Evolutionary conservation across 164 flowering plant genomes (phyloP), one percentile per base, ranked within the genome.

Genomic region (Vitis rotundifolia): DNA sequence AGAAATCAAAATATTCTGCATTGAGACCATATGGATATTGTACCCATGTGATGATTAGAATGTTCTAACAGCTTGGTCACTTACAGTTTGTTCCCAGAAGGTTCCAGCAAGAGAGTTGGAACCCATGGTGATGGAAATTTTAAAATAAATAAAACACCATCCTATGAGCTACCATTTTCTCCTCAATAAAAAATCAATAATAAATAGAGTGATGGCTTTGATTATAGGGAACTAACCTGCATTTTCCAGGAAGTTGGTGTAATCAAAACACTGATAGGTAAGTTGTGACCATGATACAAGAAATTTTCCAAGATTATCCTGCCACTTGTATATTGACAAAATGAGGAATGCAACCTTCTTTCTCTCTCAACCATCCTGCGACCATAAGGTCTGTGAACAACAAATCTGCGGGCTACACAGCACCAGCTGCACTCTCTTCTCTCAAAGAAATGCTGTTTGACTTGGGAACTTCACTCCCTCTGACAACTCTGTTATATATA

Each of bases 401-500:
- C 48, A 64, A 59, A 19, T 67, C 29, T 5, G 48, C 5, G 14
- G 26, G 48, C 79, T 73, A 85, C 22, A 73, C 59, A 61, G 82
- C 77, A 75, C 13, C 68, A 54, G 86, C 78, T 52, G 75, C 72
- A 51, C 70, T 64, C 62, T 78, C 82, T 71, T 74, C 86, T 66
- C 68, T 77, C 59, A 91, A 73, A 56, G 84, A 72, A 62, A 80
- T 69, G 73, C 73, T 62, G 49, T 74, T 62, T 65, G 87, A 67
- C 58, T 83, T 86, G 58, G 93, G 85, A 77, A 76, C 61, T 69
- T 90, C 97, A 60, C 85, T 86, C 68, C 91, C 96, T 77, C 97
- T 80, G 55, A 95, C 83, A 49, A 95, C 98, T 81, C 99, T 85
- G 85, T 81, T 90, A 71, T 81, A 88, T 71, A 84, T 83, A 61